Conservation (phyloP, 192 early-diverging fungal species). For the Coemansia brasiliensis region DNA sequence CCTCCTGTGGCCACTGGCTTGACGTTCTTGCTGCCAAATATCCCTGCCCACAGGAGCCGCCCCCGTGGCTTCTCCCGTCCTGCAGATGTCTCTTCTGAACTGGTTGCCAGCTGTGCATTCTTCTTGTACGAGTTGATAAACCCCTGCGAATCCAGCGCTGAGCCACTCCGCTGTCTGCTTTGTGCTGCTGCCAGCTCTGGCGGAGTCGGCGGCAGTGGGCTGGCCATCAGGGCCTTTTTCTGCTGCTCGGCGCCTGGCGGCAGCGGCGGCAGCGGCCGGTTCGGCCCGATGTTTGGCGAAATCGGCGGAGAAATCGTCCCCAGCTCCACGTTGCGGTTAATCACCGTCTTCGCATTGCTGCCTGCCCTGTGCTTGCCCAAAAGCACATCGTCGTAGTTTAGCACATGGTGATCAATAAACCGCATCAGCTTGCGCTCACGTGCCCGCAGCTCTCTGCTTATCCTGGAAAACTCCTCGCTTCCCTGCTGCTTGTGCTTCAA, state of each 20-base stretch:
- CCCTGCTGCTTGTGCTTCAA: conserved; percentile 9
- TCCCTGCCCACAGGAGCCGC: conserved; percentile 26
- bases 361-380: background rate
- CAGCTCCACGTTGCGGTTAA: conserved; percentile 5
- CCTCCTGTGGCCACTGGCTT: conserved; percentile 8
- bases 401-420: conserved; percentile 41
- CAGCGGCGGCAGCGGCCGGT: conserved; percentile 15
- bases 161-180: background rate
- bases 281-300: conserved; percentile 23
- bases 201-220: background rate
- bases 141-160: conserved; percentile 35
- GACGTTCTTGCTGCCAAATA: conserved; percentile 43
- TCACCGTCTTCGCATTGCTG: background rate
- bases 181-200: background rate
- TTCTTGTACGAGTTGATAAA: conserved; percentile 44
- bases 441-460: conserved; percentile 21
- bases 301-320: conserved; percentile 39
- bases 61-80: conserved; percentile 23
- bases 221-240: background rate
- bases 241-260: conserved; percentile 10
- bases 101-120: conserved; percentile 9
- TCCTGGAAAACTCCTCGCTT: conserved; percentile 7
- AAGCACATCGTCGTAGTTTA: conserved; percentile 49
- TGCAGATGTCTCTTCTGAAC: conserved; percentile 3
- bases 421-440: conserved; percentile 40